Percentiles rank a stretch among this genome's conserved stretches.
These are phyloP conservation scores for Metschnikowia picachoensis DNA, from an alignment of 805 yeast genomes.

Conservation along the genomic window DNA sequence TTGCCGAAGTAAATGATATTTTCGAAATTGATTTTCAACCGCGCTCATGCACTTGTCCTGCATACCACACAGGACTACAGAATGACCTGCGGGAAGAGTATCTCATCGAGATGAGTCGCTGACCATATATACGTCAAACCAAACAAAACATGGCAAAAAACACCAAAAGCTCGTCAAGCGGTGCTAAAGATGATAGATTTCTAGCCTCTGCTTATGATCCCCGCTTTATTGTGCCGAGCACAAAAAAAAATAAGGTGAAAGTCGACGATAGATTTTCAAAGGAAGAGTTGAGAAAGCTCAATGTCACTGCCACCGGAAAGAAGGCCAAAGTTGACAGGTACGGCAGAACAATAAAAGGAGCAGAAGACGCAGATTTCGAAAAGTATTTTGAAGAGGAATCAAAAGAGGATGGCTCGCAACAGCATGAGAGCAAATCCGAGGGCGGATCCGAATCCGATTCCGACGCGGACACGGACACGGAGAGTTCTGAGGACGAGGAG, in stretches of 20 bases:
- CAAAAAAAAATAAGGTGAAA: conserved; percentile 65
- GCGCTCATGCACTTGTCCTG: background rate
- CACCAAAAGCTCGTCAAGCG: conserved; percentile 8
- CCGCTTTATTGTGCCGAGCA: conserved; percentile 71
- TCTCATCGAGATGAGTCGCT: conserved; percentile 1
- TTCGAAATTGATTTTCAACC: too few species aligned
- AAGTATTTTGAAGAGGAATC: conserved; percentile 55
- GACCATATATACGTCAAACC: background rate
- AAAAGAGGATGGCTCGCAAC: conserved; percentile 20
- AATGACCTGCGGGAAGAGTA: conserved; percentile 3
- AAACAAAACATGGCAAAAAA: conserved; percentile 3
- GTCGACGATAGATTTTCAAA: conserved; percentile 81
- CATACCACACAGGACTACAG: background rate
- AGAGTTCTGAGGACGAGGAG: background rate
- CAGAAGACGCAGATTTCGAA: conserved; percentile 38
- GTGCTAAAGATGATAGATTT: conserved; percentile 65
- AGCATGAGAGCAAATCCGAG: conserved; percentile 2
- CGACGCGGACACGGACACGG: background rate
- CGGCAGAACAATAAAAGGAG: conserved; percentile 63
- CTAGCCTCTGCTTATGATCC: conserved; percentile 81
- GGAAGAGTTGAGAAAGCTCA: conserved; percentile 53
- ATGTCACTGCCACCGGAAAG: conserved; percentile 44
- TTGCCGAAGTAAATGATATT: too few species aligned
- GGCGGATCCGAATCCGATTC: conserved; percentile 21
- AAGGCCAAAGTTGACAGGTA: conserved; percentile 75